Base-by-base conservation (phyloP, 371 early-diverging fungal genomes). In the Mortierella polycephala region DNA sequence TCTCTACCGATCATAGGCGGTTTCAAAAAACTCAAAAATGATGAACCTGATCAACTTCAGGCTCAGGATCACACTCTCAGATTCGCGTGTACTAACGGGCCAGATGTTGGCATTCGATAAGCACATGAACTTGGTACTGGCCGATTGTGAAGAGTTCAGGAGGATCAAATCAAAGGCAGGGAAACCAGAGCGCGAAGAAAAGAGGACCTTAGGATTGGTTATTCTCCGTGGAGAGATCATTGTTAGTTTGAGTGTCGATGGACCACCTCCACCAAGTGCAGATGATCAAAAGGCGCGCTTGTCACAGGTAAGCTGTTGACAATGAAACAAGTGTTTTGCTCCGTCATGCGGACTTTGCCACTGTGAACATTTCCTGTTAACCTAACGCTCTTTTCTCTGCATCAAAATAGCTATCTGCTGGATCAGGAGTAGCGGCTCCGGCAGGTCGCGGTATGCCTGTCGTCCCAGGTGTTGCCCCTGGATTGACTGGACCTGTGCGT, bases 81-180 rank as follows among this genome's bases (percentile, higher is more conserved):
- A 99, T 84, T 93, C 95, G 61, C 92, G 98, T 69, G 90, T 91
- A 8, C 83, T 99, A 74, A 91, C 97, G 9, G 99, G 99, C 42
- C 96, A 97, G 73, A 96, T 99, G 97, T 88, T 98, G 54, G 98
- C 99, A 21, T 99, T 97, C 74, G 99, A 99, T 83, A 96, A 95
- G 80, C 95, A 97, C 84, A 98, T 99, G 98, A 99, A 99, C 81
- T 86, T 99, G 67, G 99, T 99, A 16, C 87, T 99, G 37, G 90
- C 96, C 18, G 99, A 98, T 82, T 96, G 96, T 87, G 96, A 99
- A 77, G 99, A 99, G 85, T 96, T 95, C 81, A 92, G 99, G 58
- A 93, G 89, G 74, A 85, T 96, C 70, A 96, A 94, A 73, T 82
- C 90, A 50, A 93, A 89, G 77, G 81, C 75, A 41, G 83, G 83